Evolutionary conservation across 768 basidiomycete species (phyloP), one percentile per base, ranked within the genome.

Genomic region (Tylopilus sp.): DNA sequence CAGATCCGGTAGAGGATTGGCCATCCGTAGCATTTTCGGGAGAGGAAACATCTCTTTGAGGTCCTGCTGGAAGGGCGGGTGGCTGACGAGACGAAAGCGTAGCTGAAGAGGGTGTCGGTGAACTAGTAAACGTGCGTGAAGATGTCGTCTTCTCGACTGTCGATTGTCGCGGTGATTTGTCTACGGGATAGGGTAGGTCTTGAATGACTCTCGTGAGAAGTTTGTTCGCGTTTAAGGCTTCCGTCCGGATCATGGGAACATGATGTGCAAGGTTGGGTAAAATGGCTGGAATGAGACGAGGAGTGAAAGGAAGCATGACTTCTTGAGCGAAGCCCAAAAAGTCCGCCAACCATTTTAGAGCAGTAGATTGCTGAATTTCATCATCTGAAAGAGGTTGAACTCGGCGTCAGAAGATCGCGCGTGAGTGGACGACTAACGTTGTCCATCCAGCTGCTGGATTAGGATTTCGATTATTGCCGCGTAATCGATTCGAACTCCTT

Each of bases 261-360:
- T 94, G 91, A 58, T 96, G 92, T 0, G 96, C 94, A 44, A 99
- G 85, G 63, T 96, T 97, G 9, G 94, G 93, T 16, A 99, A 79
- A 52, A 99, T 89, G 10, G 92, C 91, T 10, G 90, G 87, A 40
- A 99, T 87, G 41, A 99, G 84, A 36, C 92, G 85, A 1, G 97
- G 94, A 0, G 93, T 92, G 65, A 97, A 97, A 3, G 91, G 89
- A 25, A 98, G 83, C 79, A 98, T 91, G 49, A 95, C 92, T 65
- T 94, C 91, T 49, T 89, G 85, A 2, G 86, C 87, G 61, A 98
- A 92, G 44, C 75, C 78, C 29, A 98, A 74, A 71, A 98, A 93
- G 58, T 94, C 92, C 7, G 90, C 83, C 22, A 99, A 75, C 97
- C 97, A 99, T 55, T 82, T 78, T 16, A 99, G 78, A n/a, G 94